phyloP scores from a whole-genome alignment of 371 early-diverging fungal genomes.

The Mucor irregularis region DNA sequence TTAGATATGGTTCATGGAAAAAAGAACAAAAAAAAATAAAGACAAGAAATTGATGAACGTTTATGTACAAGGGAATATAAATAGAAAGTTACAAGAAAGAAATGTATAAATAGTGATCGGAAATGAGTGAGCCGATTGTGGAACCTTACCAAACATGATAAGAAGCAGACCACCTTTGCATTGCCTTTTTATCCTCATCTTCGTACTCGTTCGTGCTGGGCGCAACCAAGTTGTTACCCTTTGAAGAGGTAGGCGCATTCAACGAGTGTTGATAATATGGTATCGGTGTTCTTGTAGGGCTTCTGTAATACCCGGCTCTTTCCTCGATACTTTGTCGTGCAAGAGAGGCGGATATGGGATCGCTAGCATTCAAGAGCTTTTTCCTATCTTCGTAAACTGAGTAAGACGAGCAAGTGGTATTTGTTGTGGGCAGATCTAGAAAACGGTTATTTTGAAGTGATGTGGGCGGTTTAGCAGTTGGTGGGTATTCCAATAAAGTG shows the following conservation, averaged over 20 bases:
- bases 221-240: not conserved
- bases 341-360: conserved; percentile 29
- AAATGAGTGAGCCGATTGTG: too few relatives aligned
- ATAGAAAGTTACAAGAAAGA: not conserved
- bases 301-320: conserved; percentile 26
- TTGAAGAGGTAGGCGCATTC: not conserved
- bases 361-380: too few relatives aligned
- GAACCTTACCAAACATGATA: conserved; percentile 21
- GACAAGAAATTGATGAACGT: not conserved
- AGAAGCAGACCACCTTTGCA: conserved; percentile 18
- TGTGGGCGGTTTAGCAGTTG: not conserved
- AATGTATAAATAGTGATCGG: not conserved
- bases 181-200: conserved; percentile 12
- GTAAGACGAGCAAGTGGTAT: not conserved
- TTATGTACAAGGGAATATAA: not conserved
- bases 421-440: not conserved
- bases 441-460: not conserved
- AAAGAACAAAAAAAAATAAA: not conserved
- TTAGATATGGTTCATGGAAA: too few relatives aligned
- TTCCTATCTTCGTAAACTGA: not conserved
- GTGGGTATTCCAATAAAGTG: conserved; percentile 16
- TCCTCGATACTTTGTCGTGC: conserved; percentile 30
- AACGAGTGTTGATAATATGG: conserved; percentile 6
- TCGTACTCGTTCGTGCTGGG: not conserved
- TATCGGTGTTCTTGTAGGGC: conserved; percentile 10